These are phyloP conservation scores for Chaetomium fimeti DNA, from an alignment of 495 filamentous ascomycete genomes.

Conservation along the genomic window DNA sequence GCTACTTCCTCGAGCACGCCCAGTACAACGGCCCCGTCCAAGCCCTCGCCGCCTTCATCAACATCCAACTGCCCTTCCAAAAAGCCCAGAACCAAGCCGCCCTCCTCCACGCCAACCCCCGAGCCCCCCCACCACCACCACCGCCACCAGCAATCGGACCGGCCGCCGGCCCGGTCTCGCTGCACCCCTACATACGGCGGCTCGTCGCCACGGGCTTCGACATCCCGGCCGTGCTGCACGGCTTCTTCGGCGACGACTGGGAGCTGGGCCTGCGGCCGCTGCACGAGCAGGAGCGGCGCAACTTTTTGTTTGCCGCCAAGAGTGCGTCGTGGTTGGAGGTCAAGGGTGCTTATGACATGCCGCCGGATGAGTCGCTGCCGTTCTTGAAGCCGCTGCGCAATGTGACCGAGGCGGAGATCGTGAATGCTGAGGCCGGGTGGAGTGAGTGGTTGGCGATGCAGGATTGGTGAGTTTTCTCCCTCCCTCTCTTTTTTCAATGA, in stretches of 20 bases:
- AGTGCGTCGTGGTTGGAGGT: conserved; percentile 82
- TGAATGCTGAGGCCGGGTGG: conserved; percentile 77
- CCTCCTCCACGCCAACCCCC: not conserved
- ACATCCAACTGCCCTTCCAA: conserved; percentile 75
- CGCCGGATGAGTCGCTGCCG: conserved; percentile 74
- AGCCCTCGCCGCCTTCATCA: conserved; percentile 86
- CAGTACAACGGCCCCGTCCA: conserved; percentile 82
- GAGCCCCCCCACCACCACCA: not conserved
- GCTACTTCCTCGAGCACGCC: conserved; percentile 89
- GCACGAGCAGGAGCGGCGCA: conserved; percentile 86
- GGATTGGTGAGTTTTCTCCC: conserved; percentile 65
- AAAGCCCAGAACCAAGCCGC: conserved; percentile 33
- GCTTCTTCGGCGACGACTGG: conserved; percentile 96
- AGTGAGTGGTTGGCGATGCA: conserved; percentile 90
- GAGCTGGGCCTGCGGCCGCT: conserved; percentile 69
- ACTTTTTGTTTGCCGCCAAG: conserved; percentile 94
- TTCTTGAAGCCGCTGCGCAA: conserved; percentile 78
- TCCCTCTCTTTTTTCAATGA: not conserved
- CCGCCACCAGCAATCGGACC: not conserved
- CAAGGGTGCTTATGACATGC: conserved; percentile 87
- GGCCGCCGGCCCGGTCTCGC: conserved; percentile 60
- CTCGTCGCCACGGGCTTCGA: conserved; percentile 92
- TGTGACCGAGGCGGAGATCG: conserved; percentile 75
- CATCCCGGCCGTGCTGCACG: conserved; percentile 76
- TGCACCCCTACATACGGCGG: conserved; percentile 87